Evolutionary conservation across 345 rosid species (phyloP), one percentile per base, ranked within the genome.

Genomic region (Eucalyptus globulus): DNA sequence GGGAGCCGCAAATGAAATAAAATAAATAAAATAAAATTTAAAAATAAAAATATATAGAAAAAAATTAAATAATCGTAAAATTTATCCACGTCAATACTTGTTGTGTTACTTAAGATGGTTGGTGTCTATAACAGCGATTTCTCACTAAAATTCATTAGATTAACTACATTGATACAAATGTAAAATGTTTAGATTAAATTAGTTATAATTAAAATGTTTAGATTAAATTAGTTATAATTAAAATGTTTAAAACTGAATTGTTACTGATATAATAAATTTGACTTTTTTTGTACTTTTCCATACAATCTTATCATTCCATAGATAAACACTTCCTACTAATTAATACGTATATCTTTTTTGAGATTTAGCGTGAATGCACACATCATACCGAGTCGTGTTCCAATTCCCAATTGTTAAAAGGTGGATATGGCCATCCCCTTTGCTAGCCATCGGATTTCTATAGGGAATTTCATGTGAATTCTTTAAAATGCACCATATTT

Each of bases 81-180:
- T 56, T 9, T 24, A 4, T 56, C 2, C 1, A 56, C 1, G 14
- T 2, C 6, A 22, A 22, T 24, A 56, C 0, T 0, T 0, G 0
- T 56, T 56, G 10, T 53, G 11, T 9, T 19, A 19, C 11, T 53
- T 53, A 53, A 53, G 26, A 53, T 53, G 24, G 24, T 53, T 53
- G 24, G 24, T 19, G 4, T 53, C 26, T 10, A 53, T 53, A 10
- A 53, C 0, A 53, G 2, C 1, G 0, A 8, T 53, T 53, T 53
- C 26, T 0, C 26, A 8, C 9, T 53, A 19, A 53, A 53, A 53
- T 53, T 53, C 24, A 24, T 22, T 56, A 24, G 27, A 56, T 56
- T 29, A 56, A 56, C 6, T 56, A 10, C 1, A 56, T 56, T 53
- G 56, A 53, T 7, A 53, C 4, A 53, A 53, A 53, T 53, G 7